phyloP scores from a whole-genome alignment of 2,329 filamentous ascomycete species.

The Xylariaceae sp. region DNA sequence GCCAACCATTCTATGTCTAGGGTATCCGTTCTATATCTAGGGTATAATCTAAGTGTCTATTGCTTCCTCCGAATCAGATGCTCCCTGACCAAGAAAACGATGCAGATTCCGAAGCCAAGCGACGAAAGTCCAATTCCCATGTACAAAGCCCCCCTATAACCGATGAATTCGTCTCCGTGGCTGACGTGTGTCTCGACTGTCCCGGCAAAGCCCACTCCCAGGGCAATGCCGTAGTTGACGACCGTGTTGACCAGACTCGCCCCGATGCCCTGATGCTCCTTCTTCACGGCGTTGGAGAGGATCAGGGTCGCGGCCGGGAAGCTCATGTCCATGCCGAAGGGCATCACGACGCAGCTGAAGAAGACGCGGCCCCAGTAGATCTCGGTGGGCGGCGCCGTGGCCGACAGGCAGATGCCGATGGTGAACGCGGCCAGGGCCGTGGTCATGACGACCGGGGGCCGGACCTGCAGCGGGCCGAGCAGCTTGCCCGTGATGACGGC shows the following conservation, averaged over 20 bases:
- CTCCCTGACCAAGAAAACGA: constrained; percentile 14
- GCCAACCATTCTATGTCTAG: neutral
- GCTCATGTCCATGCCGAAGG: constrained; percentile 48
- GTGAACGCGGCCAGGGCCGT: constrained; percentile 20
- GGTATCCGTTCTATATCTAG: neutral
- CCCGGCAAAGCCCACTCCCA: constrained; percentile 47
- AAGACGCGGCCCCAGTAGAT: constrained; percentile 48
- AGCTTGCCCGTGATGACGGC: constrained; percentile 16
- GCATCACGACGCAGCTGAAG: constrained; percentile 38
- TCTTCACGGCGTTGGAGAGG: constrained; percentile 32
- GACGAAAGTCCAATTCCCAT: constrained; percentile 17
- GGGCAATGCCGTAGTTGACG: constrained; percentile 50
- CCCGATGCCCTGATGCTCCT: constrained; percentile 24
- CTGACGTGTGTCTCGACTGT: constrained; percentile 27
- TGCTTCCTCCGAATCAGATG: constrained; percentile 4
- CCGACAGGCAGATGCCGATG: constrained; percentile 17
- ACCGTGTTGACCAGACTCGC: constrained; percentile 44
- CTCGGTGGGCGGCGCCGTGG: constrained; percentile 34
- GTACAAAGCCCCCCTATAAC: constrained; percentile 19
- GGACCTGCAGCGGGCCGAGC: constrained; percentile 16
- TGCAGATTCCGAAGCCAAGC: constrained; percentile 14
- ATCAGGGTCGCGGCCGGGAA: constrained; percentile 47
- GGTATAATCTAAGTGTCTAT: neutral
- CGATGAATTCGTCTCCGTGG: constrained; percentile 16
- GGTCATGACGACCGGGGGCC: constrained; percentile 18